Evolutionary conservation across 805 yeast species (phyloP).

Genomic region (Monosporozyma solicola): DNA sequence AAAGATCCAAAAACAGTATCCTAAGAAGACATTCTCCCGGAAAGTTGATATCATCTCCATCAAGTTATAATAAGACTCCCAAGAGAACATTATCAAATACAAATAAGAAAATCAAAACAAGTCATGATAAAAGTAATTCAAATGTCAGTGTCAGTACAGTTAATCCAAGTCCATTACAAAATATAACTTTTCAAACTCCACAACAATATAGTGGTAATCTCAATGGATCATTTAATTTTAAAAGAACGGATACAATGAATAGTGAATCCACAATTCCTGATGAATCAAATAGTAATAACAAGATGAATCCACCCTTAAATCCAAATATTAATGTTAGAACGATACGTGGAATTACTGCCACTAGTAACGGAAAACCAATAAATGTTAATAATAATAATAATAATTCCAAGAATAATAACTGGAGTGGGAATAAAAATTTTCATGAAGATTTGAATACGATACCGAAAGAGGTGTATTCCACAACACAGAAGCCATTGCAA

Average conservation of each 20-base stretch:
- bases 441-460: conserved; percentile 14
- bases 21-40: conserved; percentile 26
- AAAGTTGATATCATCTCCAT: conserved; percentile 26
- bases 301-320: neutral
- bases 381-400: conserved; percentile 4
- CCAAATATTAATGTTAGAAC: neutral
- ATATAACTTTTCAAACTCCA: conserved; percentile 28
- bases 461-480: conserved; percentile 6
- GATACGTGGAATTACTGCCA: neutral
- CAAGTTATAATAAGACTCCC: conserved; percentile 29
- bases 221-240: neutral
- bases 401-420: neutral
- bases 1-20: conserved; percentile 32
- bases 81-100: conserved; percentile 14
- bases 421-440: conserved; percentile 7
- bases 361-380: neutral
- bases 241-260: conserved; percentile 1
- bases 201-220: conserved; percentile 11
- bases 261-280: neutral
- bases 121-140: conserved; percentile 3
- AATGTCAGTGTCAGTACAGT: neutral
- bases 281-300: neutral
- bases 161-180: conserved; percentile 28
- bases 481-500: conserved; percentile 29
- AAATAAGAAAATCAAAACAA: conserved; percentile 5